Evolutionary conservation across 2,329 filamentous ascomycete genomes (phyloP), one percentile per base, ranked within the genome.

Genomic region (Diaporthe vexans): DNA sequence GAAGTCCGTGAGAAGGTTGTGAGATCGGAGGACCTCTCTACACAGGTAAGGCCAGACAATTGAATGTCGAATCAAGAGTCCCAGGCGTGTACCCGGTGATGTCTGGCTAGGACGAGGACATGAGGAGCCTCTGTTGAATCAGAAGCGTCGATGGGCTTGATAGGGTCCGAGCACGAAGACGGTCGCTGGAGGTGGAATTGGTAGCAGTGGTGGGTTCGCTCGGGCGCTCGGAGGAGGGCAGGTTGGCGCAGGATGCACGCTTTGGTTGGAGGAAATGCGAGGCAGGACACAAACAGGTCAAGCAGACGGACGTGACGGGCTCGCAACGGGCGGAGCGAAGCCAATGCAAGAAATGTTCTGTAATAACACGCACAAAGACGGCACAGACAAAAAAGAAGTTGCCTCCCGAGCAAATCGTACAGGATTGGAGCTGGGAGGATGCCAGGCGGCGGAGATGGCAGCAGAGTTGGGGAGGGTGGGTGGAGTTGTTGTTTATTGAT

Each of bases 1-100:
- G 84, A 84, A 81, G 81, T 75, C 73, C 70, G 77, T 76, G 52
- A n/a, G 33, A 54, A 58, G 57, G 37, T 48, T 57, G 35, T 29
- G 37, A 46, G 74, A 58, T 61, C 46, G 33, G 54, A 57, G 58
- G 71, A 65, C 51, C 75, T 75, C 61, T 78, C 75, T 77, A 78
- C 76, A 78, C 78, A 75, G 76, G 74, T 73, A 71, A 71, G 69
- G 71, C 54, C 67, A 67, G 72, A 70, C 71, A 75, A 74, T 73
- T 75, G 73, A 77, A 77, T 77, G 77, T 68, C 76, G 40, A 29
- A 63, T 74, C 63, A 52, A 73, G 43, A 70, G 73, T 52, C 71
- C 51, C 75, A 71, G 70, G 61, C 58, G 71, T 61, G 35, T 71
- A 74, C 72, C 73, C 73, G 69, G 75, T 59, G 67, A 57, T 61